Percentiles rank a stretch among this genome's conserved stretches.
Evolutionary conservation across 176 grass and related monocot genomes (phyloP).

Genomic region (Juncus effusus): DNA sequence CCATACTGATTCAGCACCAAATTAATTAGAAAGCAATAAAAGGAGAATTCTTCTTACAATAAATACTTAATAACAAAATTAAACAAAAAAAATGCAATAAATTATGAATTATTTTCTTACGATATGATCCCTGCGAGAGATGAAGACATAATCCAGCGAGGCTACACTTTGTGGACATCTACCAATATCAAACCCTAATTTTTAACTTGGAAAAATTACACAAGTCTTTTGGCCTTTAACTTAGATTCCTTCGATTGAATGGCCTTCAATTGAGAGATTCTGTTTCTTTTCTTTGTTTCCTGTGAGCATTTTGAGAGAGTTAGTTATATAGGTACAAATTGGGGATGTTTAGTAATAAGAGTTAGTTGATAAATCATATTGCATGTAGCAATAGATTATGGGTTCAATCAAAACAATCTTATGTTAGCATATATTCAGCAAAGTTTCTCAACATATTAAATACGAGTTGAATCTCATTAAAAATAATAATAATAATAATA

Average conservation of each 20-base stretch:
- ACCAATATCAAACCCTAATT: slow-evolving; percentile 86
- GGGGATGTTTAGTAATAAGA: no score
- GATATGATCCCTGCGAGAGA: slow-evolving; percentile 93
- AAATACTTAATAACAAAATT: slow-evolving; percentile 1
- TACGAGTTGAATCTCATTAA: no score
- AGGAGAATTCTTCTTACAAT: no score
- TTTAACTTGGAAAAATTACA: slow-evolving; percentile 86
- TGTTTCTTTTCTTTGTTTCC: not conserved
- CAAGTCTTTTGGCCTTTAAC: slow-evolving; percentile 82
- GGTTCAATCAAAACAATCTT: no score
- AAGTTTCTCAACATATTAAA: no score
- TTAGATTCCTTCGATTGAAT: slow-evolving; percentile 73
- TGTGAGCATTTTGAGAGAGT: no score
- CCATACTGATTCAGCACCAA: not conserved
- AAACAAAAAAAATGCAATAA: not conserved
- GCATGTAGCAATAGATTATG: no score
- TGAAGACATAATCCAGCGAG: slow-evolving; percentile 83
- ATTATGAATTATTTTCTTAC: slow-evolving; percentile 3
- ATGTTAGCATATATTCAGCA: no score
- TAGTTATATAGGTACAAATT: no score
- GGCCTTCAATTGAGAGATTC: slow-evolving; percentile 45
- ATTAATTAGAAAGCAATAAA: no score
- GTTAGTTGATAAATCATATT: no score
- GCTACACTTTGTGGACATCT: slow-evolving; percentile 81
- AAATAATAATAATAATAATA: no score